Base-by-base conservation (phyloP, 371 early-diverging fungal species). In the Dichotomocladium elegans region DNA sequence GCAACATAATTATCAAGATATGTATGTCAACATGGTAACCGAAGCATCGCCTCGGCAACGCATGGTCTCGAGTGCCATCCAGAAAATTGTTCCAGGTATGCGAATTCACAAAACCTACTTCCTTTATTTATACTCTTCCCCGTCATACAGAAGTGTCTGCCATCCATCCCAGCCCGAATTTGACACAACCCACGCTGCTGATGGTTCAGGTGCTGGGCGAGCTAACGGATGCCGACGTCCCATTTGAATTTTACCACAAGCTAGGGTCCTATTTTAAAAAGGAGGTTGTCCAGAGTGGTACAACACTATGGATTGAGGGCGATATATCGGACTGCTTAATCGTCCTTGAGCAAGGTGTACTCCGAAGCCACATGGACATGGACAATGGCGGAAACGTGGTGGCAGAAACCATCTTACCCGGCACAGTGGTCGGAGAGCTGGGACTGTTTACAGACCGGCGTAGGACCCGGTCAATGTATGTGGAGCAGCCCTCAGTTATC, bases 391-490 rank as follows among this genome's bases (percentile, higher is more conserved):
- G 73, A 11, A 40, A 58, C 28, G 47, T 44, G n/a, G 66, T 64
- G 10, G 68, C 79, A 0, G 92, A 91, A 60, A 83, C 85, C 8
- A 84, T 89, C 11, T 61, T 92, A 19, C 87, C 90, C 0, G 90
- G 90, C 12, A 87, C 91, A 1, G 74, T 89, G 3, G 76, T 88
- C n/a, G 92, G 92, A 3, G 92, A 89, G 61, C 61, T 90, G 37
- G 60, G 87, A 0, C 72, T 92, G 27, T 82, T 88, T 28, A 82
- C 85, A 12, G 70, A 76, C 17, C 69, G 72, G 27, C 34, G 54
- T 22, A 77, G 89, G 22, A 70, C 77, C 12, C 79, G 85, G 4
- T 82, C 86, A 0, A 63, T 90, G 15, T 56, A 81, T 6, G 79
- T 84, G 0, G 91, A 90, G 31, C 72, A 72, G 35, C 79, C 81